A percentile compares a stretch with the other conserved stretches of the same genome.
These are phyloP conservation scores for Gaultheria prostrata DNA, from an alignment of 148 eudicot genomes.

Conservation along the genomic window DNA sequence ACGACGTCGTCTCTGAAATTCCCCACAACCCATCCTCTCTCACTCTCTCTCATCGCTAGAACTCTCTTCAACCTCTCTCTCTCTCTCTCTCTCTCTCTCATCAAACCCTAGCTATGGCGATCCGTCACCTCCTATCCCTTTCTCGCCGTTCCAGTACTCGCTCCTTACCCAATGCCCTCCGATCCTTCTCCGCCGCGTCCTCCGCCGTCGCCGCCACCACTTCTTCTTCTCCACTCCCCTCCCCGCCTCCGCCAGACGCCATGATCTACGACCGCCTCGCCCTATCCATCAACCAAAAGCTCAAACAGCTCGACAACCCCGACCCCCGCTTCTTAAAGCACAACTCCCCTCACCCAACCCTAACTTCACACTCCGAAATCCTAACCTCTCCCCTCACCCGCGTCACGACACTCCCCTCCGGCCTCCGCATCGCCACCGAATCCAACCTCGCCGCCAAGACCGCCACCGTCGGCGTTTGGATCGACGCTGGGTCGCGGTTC, in stretches of 20 bases:
- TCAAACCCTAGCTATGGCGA: conserved; percentile 42
- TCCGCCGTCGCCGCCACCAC: conserved; percentile 30
- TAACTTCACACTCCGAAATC: conserved; percentile 50
- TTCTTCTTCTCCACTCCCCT: conserved; percentile 27
- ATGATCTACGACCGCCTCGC: conserved; percentile 80
- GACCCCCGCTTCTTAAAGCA: conserved; percentile 56
- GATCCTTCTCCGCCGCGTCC: conserved; percentile 30
- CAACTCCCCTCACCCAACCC: conserved; percentile 66
- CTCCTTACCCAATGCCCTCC: conserved; percentile 6
- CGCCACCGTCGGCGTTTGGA: conserved; percentile 92
- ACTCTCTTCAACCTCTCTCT: not conserved
- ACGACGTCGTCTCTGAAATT: too few species aligned
- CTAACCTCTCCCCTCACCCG: conserved; percentile 53
- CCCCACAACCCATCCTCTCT: not conserved
- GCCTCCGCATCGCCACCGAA: conserved; percentile 75
- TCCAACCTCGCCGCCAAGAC: conserved; percentile 46
- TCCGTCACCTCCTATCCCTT: conserved; percentile 52
- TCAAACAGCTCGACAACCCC: conserved; percentile 45
- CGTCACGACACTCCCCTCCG: conserved; percentile 65
- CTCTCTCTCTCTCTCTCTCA: not conserved
- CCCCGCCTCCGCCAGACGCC: conserved; percentile 49
- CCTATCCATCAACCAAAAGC: conserved; percentile 52
- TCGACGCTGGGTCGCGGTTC: conserved; percentile 76
- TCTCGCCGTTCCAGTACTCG: conserved; percentile 33
- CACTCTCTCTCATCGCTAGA: not conserved